A percentile compares a stretch with the other conserved stretches of the same genome.
These are phyloP conservation scores for Mycena alexandri DNA, from an alignment of 768 basidiomycete species.

Conservation along the genomic window DNA sequence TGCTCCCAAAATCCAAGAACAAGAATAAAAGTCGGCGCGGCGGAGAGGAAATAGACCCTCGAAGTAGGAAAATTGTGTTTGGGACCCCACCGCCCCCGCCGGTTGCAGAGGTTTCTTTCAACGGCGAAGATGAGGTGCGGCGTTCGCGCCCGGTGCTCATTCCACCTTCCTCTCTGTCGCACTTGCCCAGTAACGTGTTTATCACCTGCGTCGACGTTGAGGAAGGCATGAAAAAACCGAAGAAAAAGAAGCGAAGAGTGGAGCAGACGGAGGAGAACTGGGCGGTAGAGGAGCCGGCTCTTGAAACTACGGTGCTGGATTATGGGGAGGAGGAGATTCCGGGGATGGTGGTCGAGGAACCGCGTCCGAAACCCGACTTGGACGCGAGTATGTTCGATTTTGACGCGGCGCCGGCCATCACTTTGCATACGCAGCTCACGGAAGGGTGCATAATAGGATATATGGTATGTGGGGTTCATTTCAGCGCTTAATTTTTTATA, in stretches of 20 bases:
- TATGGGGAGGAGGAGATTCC: slow-evolving; percentile 10
- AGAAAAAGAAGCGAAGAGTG: slow-evolving; percentile 25
- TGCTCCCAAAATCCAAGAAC: slow-evolving; percentile 38
- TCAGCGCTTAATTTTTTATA: not conserved
- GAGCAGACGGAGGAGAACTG: slow-evolving; percentile 12
- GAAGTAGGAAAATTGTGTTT: slow-evolving; percentile 35
- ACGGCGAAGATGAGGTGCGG: not conserved
- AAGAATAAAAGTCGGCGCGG: slow-evolving; percentile 37
- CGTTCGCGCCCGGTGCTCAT: slow-evolving; percentile 19
- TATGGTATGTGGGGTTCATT: slow-evolving; percentile 5
- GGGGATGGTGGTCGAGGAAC: not conserved
- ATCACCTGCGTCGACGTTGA: slow-evolving; percentile 37
- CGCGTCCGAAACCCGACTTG: not conserved
- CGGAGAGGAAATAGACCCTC: slow-evolving; percentile 15
- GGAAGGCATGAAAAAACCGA: slow-evolving; percentile 31
- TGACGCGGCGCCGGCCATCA: slow-evolving; percentile 25
- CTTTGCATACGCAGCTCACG: slow-evolving; percentile 27
- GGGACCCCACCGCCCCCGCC: slow-evolving; percentile 25
- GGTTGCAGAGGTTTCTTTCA: not conserved
- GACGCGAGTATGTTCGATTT: slow-evolving; percentile 20
- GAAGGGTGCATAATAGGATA: slow-evolving; percentile 29
- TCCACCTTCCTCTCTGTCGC: slow-evolving; percentile 29
- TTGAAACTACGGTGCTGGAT: slow-evolving; percentile 18
- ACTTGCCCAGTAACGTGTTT: slow-evolving; percentile 33
- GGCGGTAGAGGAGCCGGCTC: not conserved